Evolutionary conservation across 169 alveolate species (phyloP), one percentile per base, ranked within the genome.

Genomic region (Plasmodium chabaudi): DNA sequence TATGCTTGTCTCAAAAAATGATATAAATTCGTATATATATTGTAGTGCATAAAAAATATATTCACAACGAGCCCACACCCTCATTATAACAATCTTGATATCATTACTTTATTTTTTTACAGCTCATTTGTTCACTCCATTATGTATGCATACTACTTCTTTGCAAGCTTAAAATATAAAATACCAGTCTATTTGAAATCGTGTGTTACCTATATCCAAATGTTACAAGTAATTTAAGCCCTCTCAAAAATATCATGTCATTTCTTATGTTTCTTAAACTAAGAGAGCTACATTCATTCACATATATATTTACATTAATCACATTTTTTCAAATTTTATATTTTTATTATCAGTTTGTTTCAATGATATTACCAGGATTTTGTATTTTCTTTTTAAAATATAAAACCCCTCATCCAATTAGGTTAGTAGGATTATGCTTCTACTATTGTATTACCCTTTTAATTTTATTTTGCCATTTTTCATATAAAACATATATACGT

Each of bases 141-240:
- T 61, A 93, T 93, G 95, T 93, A 93, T 93, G 42, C 82, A 51
- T 93, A 93, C 72, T 93, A 93, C 88, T 70, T 89, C 75, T 61
- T 93, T 47, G 44, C 88, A 56, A 67, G 87, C 39, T 59, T 63
- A 51, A 88, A 72, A 79, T 19, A 61, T 49, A 68, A 12, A 9
- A 57, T 88, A 23, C 88, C 89, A 1, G 63, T 72, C 47, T 84
- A 23, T 49, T 17, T 63, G 19, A 92, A 92, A 77, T 65, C 70
- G 47, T 55, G 73, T 55, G 91, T 92, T 13, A 93, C 95, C 17
- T 87, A 86, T 59, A 17, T 88, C 64, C 95, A 93, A 72, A 93
- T 89, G 93, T 25, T 84, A 63, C 95, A 93, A 73, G 92, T 93
- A 61, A 13, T 71, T 55, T 39, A 17, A 34, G 10, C 42, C 5